Evolutionary conservation across 495 filamentous ascomycete species (phyloP).

Genomic region (Trichoderma orchidacearum): DNA sequence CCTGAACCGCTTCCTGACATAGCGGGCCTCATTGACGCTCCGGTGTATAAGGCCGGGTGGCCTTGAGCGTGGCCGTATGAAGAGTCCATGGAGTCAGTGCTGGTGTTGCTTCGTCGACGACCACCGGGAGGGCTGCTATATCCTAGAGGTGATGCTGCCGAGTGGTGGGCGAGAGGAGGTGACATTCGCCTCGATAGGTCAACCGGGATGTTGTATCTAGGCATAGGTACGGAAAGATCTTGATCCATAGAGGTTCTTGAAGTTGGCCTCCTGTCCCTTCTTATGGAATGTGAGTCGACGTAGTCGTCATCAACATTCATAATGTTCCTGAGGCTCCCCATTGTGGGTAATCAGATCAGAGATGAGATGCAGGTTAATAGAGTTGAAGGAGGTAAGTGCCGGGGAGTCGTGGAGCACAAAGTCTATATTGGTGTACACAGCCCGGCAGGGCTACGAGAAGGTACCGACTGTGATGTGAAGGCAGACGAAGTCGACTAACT

Average conservation of each 20-base stretch:
- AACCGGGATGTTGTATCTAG: constrained; percentile 5
- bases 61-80: constrained; percentile 14
- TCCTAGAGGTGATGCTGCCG: not conserved
- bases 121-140: constrained; percentile 6
- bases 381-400: not conserved
- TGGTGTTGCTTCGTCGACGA: constrained; percentile 27
- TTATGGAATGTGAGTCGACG: constrained; percentile 14
- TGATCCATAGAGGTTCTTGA: constrained; percentile 21
- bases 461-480: not conserved
- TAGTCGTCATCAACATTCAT: constrained; percentile 30
- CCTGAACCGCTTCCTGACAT: constrained; percentile 17
- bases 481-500: not conserved
- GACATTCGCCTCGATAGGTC: constrained; percentile 1
- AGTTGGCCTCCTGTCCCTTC: constrained; percentile 15
- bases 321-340: constrained; percentile 34
- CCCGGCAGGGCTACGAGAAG: not conserved
- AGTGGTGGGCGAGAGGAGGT: constrained; percentile 7
- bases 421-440: not conserved
- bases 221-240: constrained; percentile 20
- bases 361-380: not conserved
- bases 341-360: constrained; percentile 8
- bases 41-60: constrained; percentile 19
- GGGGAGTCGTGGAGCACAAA: not conserved
- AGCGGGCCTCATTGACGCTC: constrained; percentile 19
- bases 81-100: constrained; percentile 31